These are phyloP conservation scores for Ganoderma lucidum DNA, from an alignment of 1,284 basidiomycete species.

Conservation along the genomic window DNA sequence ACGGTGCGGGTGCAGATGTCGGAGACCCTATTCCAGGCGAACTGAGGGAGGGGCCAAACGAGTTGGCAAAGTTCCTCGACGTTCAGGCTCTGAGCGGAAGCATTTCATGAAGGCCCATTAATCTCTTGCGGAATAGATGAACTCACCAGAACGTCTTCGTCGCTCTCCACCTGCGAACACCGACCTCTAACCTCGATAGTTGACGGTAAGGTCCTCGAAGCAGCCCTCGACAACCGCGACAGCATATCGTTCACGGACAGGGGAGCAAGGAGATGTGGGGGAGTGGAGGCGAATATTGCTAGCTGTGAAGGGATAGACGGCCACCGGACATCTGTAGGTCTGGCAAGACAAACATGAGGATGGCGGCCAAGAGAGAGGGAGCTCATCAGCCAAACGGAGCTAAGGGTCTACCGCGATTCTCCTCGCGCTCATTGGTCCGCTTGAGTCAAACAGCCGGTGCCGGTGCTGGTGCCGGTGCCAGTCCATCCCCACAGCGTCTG, in stretches of 20 bases:
- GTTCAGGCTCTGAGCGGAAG: conserved; percentile 34
- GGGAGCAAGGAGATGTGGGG: not conserved
- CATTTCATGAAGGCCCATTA: not conserved
- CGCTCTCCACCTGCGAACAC: conserved; percentile 16
- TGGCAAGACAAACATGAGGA: conserved; percentile 29
- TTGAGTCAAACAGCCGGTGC: conserved; percentile 22
- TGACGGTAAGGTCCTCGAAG: conserved; percentile 26
- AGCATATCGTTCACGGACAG: conserved; percentile 20
- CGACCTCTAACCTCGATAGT: conserved; percentile 25
- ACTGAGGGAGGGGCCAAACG: conserved; percentile 34
- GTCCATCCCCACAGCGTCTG: not conserved
- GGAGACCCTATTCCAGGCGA: conserved; percentile 39
- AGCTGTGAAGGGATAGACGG: conserved; percentile 23
- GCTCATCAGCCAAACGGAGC: conserved; percentile 7
- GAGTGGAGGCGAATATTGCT: conserved; percentile 12
- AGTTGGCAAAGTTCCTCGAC: conserved; percentile 38
- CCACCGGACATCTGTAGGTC: conserved; percentile 29
- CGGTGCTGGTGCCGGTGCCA: conserved; percentile 25
- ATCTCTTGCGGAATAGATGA: no score
- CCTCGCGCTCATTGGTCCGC: conserved; percentile 24
- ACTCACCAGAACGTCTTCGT: conserved; percentile 26
- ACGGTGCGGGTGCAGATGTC: conserved; percentile 40
- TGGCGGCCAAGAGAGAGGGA: conserved; percentile 21
- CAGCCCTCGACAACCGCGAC: conserved; percentile 26
- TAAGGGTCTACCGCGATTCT: conserved; percentile 12